phyloP scores from a whole-genome alignment of 1,284 basidiomycete genomes.

The Malassezia pachydermatis region DNA sequence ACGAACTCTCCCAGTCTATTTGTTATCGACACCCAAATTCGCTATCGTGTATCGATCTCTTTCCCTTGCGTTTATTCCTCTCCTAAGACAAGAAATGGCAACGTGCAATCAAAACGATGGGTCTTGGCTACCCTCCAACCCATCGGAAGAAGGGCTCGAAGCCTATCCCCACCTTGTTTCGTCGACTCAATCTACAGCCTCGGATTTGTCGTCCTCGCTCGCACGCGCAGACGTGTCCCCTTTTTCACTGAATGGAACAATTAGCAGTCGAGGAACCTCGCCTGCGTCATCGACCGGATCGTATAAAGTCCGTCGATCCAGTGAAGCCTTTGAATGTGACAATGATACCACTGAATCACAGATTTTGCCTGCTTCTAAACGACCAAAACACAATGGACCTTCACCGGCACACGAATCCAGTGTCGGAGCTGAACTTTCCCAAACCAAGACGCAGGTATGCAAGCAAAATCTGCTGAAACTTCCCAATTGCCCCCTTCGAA shows the following conservation, averaged over 20 bases:
- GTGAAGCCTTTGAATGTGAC: slow-evolving; percentile 1
- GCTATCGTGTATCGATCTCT: too few relatives aligned
- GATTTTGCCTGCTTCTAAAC: neutral
- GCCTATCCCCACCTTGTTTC: neutral
- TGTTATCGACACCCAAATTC: too few relatives aligned
- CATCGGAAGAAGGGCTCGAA: neutral
- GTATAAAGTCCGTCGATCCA: slow-evolving; percentile 1
- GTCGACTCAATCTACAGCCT: slow-evolving; percentile 20
- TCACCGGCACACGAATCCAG: neutral
- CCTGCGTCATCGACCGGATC: slow-evolving; percentile 3
- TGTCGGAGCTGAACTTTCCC: neutral
- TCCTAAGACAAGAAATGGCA: too few relatives aligned
- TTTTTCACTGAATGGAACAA: neutral
- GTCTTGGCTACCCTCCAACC: too few relatives aligned
- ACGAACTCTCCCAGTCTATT: too few relatives aligned
- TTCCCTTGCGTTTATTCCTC: too few relatives aligned
- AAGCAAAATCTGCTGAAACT: neutral
- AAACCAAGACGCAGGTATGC: neutral
- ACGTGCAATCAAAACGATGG: too few relatives aligned
- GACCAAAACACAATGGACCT: neutral
- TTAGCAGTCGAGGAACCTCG: slow-evolving; percentile 9
- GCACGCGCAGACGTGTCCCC: slow-evolving; percentile 5
- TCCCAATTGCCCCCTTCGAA: neutral
- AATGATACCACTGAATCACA: neutral
- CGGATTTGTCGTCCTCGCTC: slow-evolving; percentile 15